phyloP scores from a whole-genome alignment of 2,329 filamentous ascomycete genomes.

The Zasmidium angulare region DNA sequence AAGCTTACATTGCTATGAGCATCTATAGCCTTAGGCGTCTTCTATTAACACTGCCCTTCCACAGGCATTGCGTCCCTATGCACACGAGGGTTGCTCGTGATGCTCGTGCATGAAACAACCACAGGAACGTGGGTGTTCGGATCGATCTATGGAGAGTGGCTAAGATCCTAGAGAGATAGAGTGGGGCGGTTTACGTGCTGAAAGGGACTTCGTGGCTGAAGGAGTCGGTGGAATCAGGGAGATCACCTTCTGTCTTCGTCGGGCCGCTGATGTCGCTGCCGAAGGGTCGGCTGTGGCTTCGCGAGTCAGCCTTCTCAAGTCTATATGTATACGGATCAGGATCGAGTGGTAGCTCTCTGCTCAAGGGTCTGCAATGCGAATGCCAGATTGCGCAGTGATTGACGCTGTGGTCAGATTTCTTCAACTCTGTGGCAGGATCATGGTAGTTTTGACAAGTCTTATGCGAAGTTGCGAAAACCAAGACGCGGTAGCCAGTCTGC shows the following conservation, averaged over 20 bases:
- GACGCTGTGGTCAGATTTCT: no score
- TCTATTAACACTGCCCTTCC: background rate
- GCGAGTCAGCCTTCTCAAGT: no score
- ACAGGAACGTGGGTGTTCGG: background rate
- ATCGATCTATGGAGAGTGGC: background rate
- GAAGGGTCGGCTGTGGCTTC: background rate
- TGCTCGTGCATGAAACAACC: background rate
- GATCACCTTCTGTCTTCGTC: background rate
- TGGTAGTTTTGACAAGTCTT: no score
- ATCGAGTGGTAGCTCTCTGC: background rate
- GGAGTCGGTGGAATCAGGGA: background rate
- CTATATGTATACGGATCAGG: background rate
- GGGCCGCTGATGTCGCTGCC: background rate
- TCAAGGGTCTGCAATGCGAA: background rate
- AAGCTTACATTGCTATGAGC: background rate
- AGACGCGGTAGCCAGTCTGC: no score
- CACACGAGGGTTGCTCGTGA: background rate
- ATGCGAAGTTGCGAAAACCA: no score
- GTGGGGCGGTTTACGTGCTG: background rate
- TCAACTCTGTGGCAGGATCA: no score
- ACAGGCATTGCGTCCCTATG: background rate
- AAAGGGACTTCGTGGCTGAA: background rate
- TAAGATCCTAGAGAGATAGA: background rate
- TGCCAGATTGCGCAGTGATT: background rate
- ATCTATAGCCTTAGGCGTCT: background rate